Evolutionary conservation across 345 rosid genomes (phyloP), one percentile per base, ranked within the genome.

Genomic region (Salix purpurea): DNA sequence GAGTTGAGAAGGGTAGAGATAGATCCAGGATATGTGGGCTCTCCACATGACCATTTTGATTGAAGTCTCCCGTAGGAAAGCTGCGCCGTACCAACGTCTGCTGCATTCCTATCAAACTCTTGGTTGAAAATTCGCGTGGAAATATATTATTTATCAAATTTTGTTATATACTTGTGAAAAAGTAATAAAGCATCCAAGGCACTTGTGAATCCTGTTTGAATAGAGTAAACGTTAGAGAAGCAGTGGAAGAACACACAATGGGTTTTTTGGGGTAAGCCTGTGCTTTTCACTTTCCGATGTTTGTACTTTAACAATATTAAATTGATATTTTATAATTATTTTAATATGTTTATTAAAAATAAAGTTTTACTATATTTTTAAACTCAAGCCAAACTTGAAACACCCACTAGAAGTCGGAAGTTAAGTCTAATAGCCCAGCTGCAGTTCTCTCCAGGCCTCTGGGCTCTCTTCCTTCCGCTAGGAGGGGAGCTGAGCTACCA

Each of bases 301-400:
- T 0, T 40, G 0, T 40, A 1, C 44, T 40, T 18, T 0, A 18
- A 0, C 0, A 34, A 34, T 34, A 0, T 34, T 34, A 34, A 5
- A 5, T 5, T 34, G 37, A 34, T 34, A 34, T 34, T 34, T 34
- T 34, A 34, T 5, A 34, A 4, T 34, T 5, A 34, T 4, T 34
- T 34, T 34, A 34, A 34, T 34, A 34, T 5, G 36, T 5, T 34
- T 34, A 34, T 34, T 34, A 34, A 34, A 34, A 34, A 5, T 5
- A 4, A 34, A 34, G 0, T 34, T 34, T 5, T 34, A 34, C 5
- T 34, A 34, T 34, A 34, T 34, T 34, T 34, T 34, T 5, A 34
- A 34, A 34, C 37, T 0, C 37, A 5, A 34, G 5, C 37, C 37
- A 34, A 34, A 34, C 37, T 5, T 34, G 37, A 0, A 34, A 34